Evolutionary conservation across 495 filamentous ascomycete genomes (phyloP).

Genomic region (Daldinia childiae): DNA sequence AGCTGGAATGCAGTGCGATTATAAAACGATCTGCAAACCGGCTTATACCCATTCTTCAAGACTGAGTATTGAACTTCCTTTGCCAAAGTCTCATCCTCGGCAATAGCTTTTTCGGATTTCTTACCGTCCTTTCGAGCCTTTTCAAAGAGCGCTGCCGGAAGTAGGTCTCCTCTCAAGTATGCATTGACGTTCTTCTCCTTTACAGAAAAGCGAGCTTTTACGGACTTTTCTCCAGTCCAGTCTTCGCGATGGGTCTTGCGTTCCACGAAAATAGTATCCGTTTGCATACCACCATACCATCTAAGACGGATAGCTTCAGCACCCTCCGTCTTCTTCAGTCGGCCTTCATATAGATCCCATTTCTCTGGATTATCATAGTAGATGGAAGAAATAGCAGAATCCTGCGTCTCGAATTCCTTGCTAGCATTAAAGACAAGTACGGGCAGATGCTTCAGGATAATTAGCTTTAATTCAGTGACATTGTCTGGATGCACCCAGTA

Average conservation of each 20-base stretch:
- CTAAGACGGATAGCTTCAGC: slow-evolving; percentile 95
- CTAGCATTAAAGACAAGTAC: slow-evolving; percentile 97
- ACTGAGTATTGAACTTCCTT: slow-evolving; percentile 93
- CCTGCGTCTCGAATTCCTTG: slow-evolving; percentile 92
- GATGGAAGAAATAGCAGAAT: slow-evolving; percentile 95
- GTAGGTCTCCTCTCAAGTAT: slow-evolving; percentile 81
- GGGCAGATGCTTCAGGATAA: slow-evolving; percentile 96
- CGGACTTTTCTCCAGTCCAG: slow-evolving; percentile 98
- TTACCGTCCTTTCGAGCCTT: slow-evolving; percentile 95
- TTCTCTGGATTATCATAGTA: slow-evolving; percentile 96
- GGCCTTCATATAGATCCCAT: slow-evolving; percentile 92
- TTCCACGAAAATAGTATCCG: slow-evolving; percentile 94
- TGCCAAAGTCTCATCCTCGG: slow-evolving; percentile 87
- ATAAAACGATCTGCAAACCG: slow-evolving; percentile 93
- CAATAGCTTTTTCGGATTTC: slow-evolving; percentile 88
- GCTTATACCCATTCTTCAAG: slow-evolving; percentile 81
- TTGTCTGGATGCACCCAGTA: slow-evolving; percentile 99
- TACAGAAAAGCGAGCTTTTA: slow-evolving; percentile 92
- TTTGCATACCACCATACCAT: slow-evolving; percentile 98
- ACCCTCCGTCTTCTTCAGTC: slow-evolving; percentile 96
- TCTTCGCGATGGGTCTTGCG: slow-evolving; percentile 98
- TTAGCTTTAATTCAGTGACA: slow-evolving; percentile 96
- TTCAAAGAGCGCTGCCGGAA: slow-evolving; percentile 85
- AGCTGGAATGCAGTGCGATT: slow-evolving; percentile 98
- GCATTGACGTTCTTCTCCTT: slow-evolving; percentile 98